Evolutionary conservation across 805 yeast species (phyloP).

Genomic region (Suhomyces xylopsoci): DNA sequence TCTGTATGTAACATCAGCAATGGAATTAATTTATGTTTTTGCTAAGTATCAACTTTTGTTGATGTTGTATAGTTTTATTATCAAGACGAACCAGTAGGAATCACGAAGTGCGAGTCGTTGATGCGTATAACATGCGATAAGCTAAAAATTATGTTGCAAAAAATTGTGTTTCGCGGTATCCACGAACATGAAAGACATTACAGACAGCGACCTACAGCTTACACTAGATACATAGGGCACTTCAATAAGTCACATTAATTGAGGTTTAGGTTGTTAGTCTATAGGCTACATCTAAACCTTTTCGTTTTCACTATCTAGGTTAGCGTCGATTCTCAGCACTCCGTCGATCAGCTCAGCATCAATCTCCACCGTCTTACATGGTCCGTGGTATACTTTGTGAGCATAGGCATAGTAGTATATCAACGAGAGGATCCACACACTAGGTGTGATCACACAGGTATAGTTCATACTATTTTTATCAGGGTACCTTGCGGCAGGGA

Average conservation of each 20-base stretch:
- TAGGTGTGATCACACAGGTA: constrained; percentile 22
- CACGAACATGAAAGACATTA: too few species aligned
- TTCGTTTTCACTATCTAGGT: not conserved
- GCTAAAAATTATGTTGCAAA: not conserved
- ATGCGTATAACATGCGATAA: not conserved
- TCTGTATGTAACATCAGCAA: not conserved
- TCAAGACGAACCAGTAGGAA: not conserved
- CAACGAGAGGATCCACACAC: constrained; percentile 29
- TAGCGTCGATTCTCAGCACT: not conserved
- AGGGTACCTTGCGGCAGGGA: constrained; percentile 31
- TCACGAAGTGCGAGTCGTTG: not conserved
- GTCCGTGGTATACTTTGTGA: constrained; percentile 28
- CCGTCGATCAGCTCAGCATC: constrained; percentile 4
- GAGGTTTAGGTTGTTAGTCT: not conserved
- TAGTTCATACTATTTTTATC: constrained; percentile 26
- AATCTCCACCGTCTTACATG: constrained; percentile 24
- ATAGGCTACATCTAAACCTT: not conserved
- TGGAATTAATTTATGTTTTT: not conserved
- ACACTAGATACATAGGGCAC: not conserved
- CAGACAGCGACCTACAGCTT: too few species aligned
- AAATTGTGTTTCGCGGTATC: not conserved
- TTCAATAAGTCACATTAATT: not conserved
- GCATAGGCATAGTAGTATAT: constrained; percentile 26
- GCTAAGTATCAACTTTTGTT: not conserved
- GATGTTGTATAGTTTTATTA: not conserved